A percentile compares a stretch with the other conserved stretches of the same genome.
Conservation (phyloP, 1,284 basidiomycete genomes). For the Testicularia cyperi region DNA sequence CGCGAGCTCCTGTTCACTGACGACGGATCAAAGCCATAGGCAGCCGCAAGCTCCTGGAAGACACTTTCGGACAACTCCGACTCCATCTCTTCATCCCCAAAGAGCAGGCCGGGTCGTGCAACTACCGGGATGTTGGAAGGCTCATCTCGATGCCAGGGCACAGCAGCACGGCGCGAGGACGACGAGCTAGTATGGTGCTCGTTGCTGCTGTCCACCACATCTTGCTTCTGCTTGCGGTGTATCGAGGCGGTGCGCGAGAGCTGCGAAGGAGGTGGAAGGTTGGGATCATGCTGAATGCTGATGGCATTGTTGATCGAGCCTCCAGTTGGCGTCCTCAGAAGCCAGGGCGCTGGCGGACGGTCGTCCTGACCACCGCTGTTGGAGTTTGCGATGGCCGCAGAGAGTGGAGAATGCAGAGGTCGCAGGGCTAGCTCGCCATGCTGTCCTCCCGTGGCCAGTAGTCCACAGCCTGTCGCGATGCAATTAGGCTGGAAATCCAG, state of each 20-base stretch:
- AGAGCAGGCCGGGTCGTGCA: constrained; percentile 19
- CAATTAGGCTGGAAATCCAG: constrained; percentile 71
- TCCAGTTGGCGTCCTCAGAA: constrained; percentile 64
- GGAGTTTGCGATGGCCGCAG: constrained; percentile 5
- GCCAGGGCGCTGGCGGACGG: constrained; percentile 45
- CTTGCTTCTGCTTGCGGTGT: constrained; percentile 3
- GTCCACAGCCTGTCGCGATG: constrained; percentile 63
- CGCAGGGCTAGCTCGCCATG: constrained; percentile 76
- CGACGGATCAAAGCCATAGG: constrained; percentile 26
- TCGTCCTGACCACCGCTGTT: constrained; percentile 6
- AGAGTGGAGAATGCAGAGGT: constrained; percentile 60
- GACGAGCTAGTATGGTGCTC: no score
- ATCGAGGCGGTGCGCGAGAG: neutral
- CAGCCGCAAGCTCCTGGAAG: constrained; percentile 30
- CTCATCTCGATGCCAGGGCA: constrained; percentile 23
- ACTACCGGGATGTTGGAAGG: constrained; percentile 3
- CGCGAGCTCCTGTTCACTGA: constrained; percentile 16
- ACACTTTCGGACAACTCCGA: constrained; percentile 28
- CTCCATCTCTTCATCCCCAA: constrained; percentile 33
- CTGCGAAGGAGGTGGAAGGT: neutral
- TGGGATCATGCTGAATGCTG: constrained; percentile 60
- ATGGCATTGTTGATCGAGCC: constrained; percentile 81
- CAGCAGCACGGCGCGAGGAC: neutral
- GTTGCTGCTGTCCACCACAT: constrained; percentile 12
- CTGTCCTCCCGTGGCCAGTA: constrained; percentile 80